These are phyloP conservation scores for Colletotrichum lupini DNA, from an alignment of 2,329 filamentous ascomycete species.

Conservation along the genomic window DNA sequence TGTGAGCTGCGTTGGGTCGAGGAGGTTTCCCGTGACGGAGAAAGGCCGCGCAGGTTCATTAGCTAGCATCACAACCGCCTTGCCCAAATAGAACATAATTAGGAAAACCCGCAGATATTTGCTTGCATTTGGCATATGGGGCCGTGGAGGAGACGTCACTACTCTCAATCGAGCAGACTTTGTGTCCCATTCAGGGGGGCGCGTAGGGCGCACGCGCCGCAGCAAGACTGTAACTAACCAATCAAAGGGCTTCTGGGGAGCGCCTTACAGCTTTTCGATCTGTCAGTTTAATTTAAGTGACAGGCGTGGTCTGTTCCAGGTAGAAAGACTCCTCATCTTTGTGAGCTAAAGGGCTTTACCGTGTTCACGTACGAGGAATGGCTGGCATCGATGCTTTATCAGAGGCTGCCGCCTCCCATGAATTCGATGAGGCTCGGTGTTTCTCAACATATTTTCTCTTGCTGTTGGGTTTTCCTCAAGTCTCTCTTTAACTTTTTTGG, in stretches of 20 bases:
- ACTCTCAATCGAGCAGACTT: not conserved
- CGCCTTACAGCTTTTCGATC: not conserved
- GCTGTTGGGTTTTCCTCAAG: not conserved
- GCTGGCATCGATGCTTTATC: not conserved
- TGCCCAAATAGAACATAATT: not conserved
- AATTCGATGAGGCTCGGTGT: not conserved
- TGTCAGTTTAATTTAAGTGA: slow-evolving; percentile 13
- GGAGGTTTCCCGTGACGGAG: too few species aligned
- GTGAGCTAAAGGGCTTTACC: not conserved
- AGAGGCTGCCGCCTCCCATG: not conserved
- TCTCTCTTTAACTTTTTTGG: slow-evolving; percentile 5
- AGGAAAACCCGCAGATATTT: not conserved
- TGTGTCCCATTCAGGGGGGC: not conserved
- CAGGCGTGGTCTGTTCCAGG: slow-evolving; percentile 14
- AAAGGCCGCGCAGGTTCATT: too few species aligned
- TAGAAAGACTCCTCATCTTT: not conserved
- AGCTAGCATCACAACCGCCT: not conserved
- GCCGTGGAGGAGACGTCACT: not conserved
- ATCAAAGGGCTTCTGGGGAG: not conserved
- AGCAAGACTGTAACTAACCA: not conserved
- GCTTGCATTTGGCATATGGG: not conserved
- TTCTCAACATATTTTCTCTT: not conserved
- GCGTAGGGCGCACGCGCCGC: slow-evolving; percentile 6
- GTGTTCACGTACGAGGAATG: not conserved
- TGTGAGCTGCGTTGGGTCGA: too few species aligned